Conservation (phyloP, 805 yeast genomes). For the Suhomyces kilbournensis region DNA sequence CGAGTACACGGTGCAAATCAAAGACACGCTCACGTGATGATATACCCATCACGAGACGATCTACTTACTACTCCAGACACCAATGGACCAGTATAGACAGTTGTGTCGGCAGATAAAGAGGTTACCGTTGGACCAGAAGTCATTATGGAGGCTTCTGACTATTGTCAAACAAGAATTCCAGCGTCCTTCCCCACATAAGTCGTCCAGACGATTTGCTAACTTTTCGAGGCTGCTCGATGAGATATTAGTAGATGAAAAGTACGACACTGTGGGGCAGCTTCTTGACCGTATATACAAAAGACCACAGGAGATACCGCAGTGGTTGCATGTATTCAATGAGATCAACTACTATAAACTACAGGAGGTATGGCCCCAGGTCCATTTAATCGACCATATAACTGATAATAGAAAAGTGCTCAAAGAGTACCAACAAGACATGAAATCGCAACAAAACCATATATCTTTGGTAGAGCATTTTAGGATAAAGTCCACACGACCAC, state of each 20-base stretch:
- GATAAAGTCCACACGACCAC: neutral
- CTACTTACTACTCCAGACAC: neutral
- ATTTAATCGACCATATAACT: constrained; percentile 27
- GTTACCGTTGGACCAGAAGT: constrained; percentile 27
- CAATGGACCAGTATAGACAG: constrained; percentile 17
- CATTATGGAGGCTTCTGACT: neutral
- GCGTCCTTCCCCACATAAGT: neutral
- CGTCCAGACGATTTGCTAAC: constrained; percentile 7
- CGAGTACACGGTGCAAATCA: neutral
- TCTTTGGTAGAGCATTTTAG: constrained; percentile 14
- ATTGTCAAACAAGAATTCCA: constrained; percentile 9
- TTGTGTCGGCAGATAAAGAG: constrained; percentile 23
- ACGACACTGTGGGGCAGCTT: constrained; percentile 19
- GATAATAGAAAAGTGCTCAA: constrained; percentile 6
- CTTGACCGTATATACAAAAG: constrained; percentile 28
- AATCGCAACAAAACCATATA: constrained; percentile 11
- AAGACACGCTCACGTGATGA: neutral
- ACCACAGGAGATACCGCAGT: constrained; percentile 11
- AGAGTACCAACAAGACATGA: constrained; percentile 16
- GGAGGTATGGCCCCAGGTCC: constrained; percentile 34
- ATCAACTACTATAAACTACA: constrained; percentile 21
- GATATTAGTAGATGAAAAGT: constrained; percentile 27
- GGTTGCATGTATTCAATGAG: constrained; percentile 20
- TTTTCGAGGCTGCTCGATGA: constrained; percentile 19
- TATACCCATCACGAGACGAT: neutral